These are phyloP conservation scores for Sporothrix brasiliensis DNA, from an alignment of 2,329 filamentous ascomycete species.

Conservation along the genomic window DNA sequence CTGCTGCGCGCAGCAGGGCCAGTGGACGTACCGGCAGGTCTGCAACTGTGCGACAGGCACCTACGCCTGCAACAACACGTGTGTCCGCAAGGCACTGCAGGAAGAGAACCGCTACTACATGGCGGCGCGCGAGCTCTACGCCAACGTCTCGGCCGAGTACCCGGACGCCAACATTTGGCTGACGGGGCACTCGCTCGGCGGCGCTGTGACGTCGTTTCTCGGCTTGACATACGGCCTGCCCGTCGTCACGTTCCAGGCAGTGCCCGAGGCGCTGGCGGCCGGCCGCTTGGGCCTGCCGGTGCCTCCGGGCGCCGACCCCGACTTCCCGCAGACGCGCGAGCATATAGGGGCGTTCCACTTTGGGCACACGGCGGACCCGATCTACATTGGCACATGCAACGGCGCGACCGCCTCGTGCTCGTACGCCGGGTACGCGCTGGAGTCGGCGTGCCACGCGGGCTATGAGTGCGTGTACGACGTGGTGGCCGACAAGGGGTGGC, in stretches of 20 bases:
- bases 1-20: slow-evolving; percentile 92
- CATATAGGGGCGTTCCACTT: slow-evolving; percentile 85
- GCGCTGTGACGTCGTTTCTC: slow-evolving; percentile 83
- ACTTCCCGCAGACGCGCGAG: slow-evolving; percentile 68
- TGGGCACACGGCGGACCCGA: slow-evolving; percentile 92
- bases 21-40: slow-evolving; percentile 86
- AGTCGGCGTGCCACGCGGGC: slow-evolving; percentile 89
- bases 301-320: slow-evolving; percentile 75
- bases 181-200: slow-evolving; percentile 88
- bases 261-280: slow-evolving; percentile 86
- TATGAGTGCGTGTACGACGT: slow-evolving; percentile 90
- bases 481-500: slow-evolving; percentile 87
- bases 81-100: slow-evolving; percentile 71
- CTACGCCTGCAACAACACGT: slow-evolving; percentile 91
- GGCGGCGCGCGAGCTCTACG: slow-evolving; percentile 84
- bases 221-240: slow-evolving; percentile 90
- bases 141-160: slow-evolving; percentile 88
- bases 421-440: slow-evolving; percentile 89
- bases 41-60: slow-evolving; percentile 89
- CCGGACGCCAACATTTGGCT: slow-evolving; percentile 85
- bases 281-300: slow-evolving; percentile 80
- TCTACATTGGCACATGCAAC: slow-evolving; percentile 91
- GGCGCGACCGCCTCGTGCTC: slow-evolving; percentile 87
- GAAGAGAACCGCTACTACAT: slow-evolving; percentile 91
- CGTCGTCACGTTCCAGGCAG: slow-evolving; percentile 89